Percentiles rank a stretch among this genome's conserved stretches.
Evolutionary conservation across 1,284 basidiomycete genomes (phyloP).

Genomic region (Irpex rosettiformis): DNA sequence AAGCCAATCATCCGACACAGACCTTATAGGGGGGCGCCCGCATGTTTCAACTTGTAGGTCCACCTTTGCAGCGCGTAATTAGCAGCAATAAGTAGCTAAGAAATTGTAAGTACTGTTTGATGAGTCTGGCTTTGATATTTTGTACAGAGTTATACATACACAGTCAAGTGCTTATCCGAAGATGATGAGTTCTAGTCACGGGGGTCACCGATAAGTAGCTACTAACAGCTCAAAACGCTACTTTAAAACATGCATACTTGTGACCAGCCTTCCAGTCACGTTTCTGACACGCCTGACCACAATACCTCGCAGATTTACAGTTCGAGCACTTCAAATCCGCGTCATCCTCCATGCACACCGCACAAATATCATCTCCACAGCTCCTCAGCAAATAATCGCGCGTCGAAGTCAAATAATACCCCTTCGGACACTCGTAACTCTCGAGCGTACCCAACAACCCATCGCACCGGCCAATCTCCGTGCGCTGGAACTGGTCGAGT

Average conservation of each 20-base stretch:
- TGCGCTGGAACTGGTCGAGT: neutral
- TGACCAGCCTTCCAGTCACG: conserved; percentile 2
- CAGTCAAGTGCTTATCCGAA: no score
- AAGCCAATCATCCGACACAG: no score
- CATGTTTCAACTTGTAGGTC: no score
- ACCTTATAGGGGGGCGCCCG: no score
- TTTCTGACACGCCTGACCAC: conserved; percentile 1
- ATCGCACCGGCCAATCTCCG: conserved; percentile 16
- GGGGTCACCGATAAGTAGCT: no score
- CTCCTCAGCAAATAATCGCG: conserved; percentile 15
- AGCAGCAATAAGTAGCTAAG: no score
- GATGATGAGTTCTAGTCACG: neutral
- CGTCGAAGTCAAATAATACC: conserved; percentile 17
- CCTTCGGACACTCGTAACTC: conserved; percentile 7
- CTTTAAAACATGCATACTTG: conserved; percentile 4
- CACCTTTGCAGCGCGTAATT: no score
- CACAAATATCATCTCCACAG: conserved; percentile 7
- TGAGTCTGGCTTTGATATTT: no score
- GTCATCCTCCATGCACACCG: conserved; percentile 10
- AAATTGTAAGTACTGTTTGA: no score
- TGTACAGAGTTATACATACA: no score
- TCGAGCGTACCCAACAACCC: conserved; percentile 15
- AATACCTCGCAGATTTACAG: conserved; percentile 9
- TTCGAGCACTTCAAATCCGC: conserved; percentile 5
- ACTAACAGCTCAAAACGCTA: neutral